Evolutionary conservation across 2,329 filamentous ascomycete genomes (phyloP).

Genomic region (Aspergillus persii): DNA sequence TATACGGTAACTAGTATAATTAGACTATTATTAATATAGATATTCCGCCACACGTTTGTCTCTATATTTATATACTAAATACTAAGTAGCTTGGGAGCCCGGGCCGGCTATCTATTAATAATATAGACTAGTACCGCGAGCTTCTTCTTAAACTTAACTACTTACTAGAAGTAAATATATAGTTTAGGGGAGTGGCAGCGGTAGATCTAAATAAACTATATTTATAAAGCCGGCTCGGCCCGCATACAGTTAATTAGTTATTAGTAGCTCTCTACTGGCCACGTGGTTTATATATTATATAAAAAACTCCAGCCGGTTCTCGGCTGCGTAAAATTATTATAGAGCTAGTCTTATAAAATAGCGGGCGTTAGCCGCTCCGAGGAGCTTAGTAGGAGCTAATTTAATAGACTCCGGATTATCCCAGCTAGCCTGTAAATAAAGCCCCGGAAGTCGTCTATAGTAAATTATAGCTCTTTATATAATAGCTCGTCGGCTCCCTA

Average conservation of each 20-base stretch:
- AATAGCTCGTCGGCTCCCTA: not conserved
- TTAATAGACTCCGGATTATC: not conserved
- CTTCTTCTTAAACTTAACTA: not conserved
- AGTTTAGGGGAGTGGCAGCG: too few relatives aligned
- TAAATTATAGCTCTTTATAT: not conserved
- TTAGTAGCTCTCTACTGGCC: too few relatives aligned
- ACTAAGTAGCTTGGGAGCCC: not conserved
- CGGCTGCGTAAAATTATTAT: too few relatives aligned
- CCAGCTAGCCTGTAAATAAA: not conserved
- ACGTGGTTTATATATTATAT: too few relatives aligned
- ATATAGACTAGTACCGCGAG: not conserved
- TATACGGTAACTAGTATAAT: not conserved
- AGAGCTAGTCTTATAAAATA: too few relatives aligned
- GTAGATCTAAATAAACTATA: not conserved
- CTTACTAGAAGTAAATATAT: not conserved
- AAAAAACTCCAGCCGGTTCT: too few relatives aligned
- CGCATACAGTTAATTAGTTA: too few relatives aligned
- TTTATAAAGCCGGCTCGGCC: not conserved
- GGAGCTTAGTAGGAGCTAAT: too few relatives aligned
- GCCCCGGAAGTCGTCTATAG: not conserved
- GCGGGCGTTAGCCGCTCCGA: not conserved
- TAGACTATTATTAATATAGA: slow-evolving; percentile 5
- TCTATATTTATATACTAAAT: not conserved
- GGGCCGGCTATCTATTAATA: not conserved
- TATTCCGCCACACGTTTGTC: not conserved